Evolutionary conservation across 495 filamentous ascomycete genomes (phyloP), one percentile per base, ranked within the genome.

Genomic region (Pseudevernia furfuracea): DNA sequence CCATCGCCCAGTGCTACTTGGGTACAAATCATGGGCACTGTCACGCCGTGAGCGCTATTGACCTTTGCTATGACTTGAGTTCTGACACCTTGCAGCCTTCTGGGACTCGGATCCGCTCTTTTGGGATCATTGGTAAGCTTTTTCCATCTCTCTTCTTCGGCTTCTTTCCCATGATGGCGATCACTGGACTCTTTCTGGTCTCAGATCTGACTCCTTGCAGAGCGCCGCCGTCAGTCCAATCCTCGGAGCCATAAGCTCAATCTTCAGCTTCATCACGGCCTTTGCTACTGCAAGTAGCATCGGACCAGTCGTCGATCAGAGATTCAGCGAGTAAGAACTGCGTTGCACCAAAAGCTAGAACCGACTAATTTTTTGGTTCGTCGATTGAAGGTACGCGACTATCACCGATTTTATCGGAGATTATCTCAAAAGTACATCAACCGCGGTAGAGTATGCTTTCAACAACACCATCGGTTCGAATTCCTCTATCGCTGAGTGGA

Each of bases 221-320:
- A 12, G 14, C 23, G 37, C 10, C 23, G 39, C 14, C 17, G 37
- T 38, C 30, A 9, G n/a, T 36, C 43, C 34, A 5, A 21, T 58
- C 14, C 15, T 39, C 10, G 37, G 37, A 39, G 37, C 37, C 5
- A 30, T 59, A 25, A 28, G 59, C 7, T 43, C 8, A 39, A 39
- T 39, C 37, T 39, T 39, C 37, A 39, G 37, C 37, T 39, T 39
- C 10, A 39, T 39, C 37, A 11, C 37, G 23, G 60, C 55, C 32
- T 61, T 61, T 49, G 60, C 43, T 3, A 63, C 32, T 11, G 23
- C 32, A 17, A 32, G 23, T 28, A 44, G 41, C 25, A n/a, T 63
- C 4, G 43, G n/a, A n/a, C 65, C 65, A 32, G 65, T 67, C 38
- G 53, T 52, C 11, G 65, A 67, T 41, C 65, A 67, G 44, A 37